A percentile compares a stretch with the other conserved stretches of the same genome.
phyloP scores from a whole-genome alignment of 306 rosid genomes.

The Dalbergia cochinchinensis region DNA sequence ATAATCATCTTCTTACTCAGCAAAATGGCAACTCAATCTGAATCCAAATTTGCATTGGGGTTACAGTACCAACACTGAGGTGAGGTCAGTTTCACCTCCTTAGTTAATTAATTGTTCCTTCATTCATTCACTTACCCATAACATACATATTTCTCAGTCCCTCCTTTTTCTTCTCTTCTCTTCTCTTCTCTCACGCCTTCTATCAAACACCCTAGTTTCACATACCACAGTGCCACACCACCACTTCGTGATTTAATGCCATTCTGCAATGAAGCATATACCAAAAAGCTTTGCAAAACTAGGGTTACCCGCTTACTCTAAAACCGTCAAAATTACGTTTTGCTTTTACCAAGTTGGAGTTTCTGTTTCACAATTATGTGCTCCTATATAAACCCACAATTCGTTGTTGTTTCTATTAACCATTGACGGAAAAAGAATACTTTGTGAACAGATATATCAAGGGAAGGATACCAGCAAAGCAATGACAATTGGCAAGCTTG shows the following conservation, averaged over 20 bases:
- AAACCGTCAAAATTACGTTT: not conserved
- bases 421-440: not conserved
- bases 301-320: too few species aligned
- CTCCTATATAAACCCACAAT: not conserved
- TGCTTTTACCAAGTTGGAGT: too few species aligned
- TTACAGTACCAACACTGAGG: too few species aligned
- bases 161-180: not conserved
- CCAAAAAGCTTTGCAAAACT: too few species aligned
- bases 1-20: too few species aligned
- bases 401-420: not conserved
- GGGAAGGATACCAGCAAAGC: conserved; percentile 21
- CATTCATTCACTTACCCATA: not conserved
- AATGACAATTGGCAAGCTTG: conserved; percentile 32
- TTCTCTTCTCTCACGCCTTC: not conserved
- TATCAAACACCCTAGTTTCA: not conserved
- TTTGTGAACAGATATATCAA: conserved; percentile 5
- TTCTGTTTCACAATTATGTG: not conserved
- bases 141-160: not conserved
- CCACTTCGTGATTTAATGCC: too few species aligned
- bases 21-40: too few species aligned
- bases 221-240: too few species aligned
- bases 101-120: too few species aligned
- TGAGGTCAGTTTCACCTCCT: too few species aligned
- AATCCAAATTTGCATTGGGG: too few species aligned
- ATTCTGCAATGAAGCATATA: too few species aligned